Conservation (phyloP, 2,329 filamentous ascomycete genomes). For the Colletotrichum costaricense region DNA sequence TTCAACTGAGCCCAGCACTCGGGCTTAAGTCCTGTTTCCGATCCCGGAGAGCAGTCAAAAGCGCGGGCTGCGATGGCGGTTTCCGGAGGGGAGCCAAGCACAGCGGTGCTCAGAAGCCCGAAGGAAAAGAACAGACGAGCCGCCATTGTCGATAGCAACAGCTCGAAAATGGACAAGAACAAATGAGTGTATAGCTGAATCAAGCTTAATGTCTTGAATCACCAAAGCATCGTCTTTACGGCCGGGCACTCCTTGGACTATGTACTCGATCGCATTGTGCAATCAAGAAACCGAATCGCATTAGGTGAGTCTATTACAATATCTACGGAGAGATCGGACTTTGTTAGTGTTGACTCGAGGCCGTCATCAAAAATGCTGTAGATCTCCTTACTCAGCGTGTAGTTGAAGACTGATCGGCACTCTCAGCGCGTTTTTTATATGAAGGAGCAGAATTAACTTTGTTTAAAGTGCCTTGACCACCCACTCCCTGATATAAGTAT, state of each 20-base stretch:
- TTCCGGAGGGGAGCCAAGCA: neutral
- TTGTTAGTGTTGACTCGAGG: neutral
- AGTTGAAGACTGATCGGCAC: neutral
- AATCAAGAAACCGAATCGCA: neutral
- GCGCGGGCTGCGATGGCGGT: neutral
- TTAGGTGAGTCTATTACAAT: neutral
- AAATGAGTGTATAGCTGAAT: neutral
- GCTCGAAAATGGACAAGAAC: neutral
- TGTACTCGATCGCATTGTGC: neutral
- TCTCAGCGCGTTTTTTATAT: neutral
- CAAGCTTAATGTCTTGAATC: neutral
- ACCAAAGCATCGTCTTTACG: neutral
- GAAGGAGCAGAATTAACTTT: neutral
- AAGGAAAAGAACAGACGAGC: neutral
- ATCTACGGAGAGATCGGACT: too few species aligned
- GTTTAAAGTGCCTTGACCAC: neutral
- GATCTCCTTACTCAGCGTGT: neutral
- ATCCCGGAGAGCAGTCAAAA: slow-evolving; percentile 14
- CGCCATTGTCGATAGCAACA: neutral
- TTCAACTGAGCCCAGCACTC: slow-evolving; percentile 40
- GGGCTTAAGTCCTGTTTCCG: slow-evolving; percentile 36
- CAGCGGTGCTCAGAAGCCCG: neutral
- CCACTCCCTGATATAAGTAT: neutral
- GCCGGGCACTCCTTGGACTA: neutral
- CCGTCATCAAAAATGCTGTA: neutral